Conservation (phyloP, 2,329 filamentous ascomycete species). For the Alternaria sp. region DNA sequence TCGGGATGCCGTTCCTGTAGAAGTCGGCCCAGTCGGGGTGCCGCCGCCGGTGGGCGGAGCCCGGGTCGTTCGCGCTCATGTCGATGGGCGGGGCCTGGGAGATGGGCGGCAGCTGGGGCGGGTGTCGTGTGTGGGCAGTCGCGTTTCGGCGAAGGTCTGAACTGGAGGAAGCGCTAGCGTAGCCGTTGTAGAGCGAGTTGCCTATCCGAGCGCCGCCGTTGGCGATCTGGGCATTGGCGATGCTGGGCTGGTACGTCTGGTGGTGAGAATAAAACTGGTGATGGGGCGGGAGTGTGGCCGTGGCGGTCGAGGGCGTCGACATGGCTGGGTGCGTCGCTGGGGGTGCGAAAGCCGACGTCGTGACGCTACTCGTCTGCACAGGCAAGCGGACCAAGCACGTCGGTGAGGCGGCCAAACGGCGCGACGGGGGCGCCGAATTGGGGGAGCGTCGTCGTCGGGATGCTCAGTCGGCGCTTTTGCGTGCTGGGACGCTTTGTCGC, state of each 20-base stretch:
- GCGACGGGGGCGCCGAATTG: slow-evolving; percentile 12
- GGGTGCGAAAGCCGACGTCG: slow-evolving; percentile 34
- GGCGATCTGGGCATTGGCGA: slow-evolving; percentile 45
- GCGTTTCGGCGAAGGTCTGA: slow-evolving; percentile 47
- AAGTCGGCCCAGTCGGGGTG: slow-evolving; percentile 52
- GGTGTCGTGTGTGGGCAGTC: slow-evolving; percentile 38
- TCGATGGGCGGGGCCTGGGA: slow-evolving; percentile 29
- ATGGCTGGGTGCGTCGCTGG: slow-evolving; percentile 38
- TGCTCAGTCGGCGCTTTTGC: slow-evolving; percentile 15
- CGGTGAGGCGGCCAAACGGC: slow-evolving; percentile 19
- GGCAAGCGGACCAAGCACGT: slow-evolving; percentile 23
- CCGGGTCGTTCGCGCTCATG: slow-evolving; percentile 27
- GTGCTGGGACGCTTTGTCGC: slow-evolving; percentile 22
- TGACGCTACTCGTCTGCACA: slow-evolving; percentile 33
- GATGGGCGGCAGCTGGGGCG: slow-evolving; percentile 42
- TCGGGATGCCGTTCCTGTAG: slow-evolving; percentile 54
- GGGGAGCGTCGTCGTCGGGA: slow-evolving; percentile 13
- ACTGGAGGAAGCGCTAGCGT: slow-evolving; percentile 44
- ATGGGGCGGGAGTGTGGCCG: slow-evolving; percentile 50
- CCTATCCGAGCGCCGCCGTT: slow-evolving; percentile 42
- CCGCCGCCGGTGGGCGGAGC: slow-evolving; percentile 29
- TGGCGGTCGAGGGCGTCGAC: slow-evolving; percentile 54
- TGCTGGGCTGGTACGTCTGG: slow-evolving; percentile 42
- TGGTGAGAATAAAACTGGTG: slow-evolving; percentile 52
- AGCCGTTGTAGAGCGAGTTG: slow-evolving; percentile 49